Conservation (phyloP, 2,329 filamentous ascomycete species). For the Macroventuria anomochaeta region DNA sequence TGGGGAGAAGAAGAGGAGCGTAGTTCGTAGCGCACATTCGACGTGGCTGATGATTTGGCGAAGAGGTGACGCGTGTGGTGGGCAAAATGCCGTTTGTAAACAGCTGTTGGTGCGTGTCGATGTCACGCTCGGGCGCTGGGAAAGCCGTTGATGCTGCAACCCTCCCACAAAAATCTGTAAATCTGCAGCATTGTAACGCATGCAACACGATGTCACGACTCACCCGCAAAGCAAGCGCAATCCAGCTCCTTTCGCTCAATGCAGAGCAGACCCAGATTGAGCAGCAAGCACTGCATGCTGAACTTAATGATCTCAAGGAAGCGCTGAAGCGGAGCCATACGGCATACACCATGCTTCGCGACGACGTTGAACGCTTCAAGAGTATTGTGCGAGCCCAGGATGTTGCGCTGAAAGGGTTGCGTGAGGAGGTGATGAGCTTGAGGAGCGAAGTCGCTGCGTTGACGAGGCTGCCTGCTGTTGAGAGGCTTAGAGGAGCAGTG, state of each 20-base stretch:
- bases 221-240: neutral
- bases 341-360: conserved; percentile 1
- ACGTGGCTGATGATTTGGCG: too few species aligned
- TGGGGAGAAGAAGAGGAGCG: too few species aligned
- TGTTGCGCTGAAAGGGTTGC: neutral
- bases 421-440: neutral
- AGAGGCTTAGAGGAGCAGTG: neutral
- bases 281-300: neutral
- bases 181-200: neutral
- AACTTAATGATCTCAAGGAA: neutral
- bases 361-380: conserved; percentile 6
- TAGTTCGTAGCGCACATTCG: too few species aligned
- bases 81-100: too few species aligned
- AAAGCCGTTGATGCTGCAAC: neutral
- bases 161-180: neutral
- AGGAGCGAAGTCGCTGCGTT: neutral
- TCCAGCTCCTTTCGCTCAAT: conserved; percentile 2
- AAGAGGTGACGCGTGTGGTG: too few species aligned
- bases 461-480: neutral
- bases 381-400: neutral
- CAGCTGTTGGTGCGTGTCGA: too few species aligned
- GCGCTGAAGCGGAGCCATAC: conserved; percentile 1
- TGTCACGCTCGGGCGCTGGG: too few species aligned
- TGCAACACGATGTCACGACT: neutral
- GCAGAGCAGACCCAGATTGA: neutral